A percentile compares a stretch with the other conserved stretches of the same genome.
Evolutionary conservation across 768 basidiomycete species (phyloP).

Genomic region (Leucosporidium creatinivorum): DNA sequence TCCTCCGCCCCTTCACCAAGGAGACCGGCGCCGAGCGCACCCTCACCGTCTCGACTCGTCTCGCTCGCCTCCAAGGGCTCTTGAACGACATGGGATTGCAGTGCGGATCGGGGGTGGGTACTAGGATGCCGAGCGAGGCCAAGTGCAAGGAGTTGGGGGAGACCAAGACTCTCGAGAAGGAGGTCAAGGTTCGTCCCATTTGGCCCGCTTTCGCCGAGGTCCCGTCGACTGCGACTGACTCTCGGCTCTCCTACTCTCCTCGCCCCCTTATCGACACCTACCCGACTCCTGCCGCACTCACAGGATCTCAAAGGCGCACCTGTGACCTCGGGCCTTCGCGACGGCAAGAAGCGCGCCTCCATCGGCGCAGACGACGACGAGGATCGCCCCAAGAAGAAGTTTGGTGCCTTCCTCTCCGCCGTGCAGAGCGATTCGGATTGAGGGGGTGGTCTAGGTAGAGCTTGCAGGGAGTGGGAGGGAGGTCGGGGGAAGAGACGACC

Average conservation of each 20-base stretch:
- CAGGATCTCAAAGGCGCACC: constrained; percentile 4
- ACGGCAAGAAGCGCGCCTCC: constrained; percentile 5
- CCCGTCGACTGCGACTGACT: background rate
- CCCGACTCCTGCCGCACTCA: too few relatives aligned
- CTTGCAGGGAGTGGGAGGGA: too few relatives aligned
- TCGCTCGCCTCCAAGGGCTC: constrained; percentile 5
- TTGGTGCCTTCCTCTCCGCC: constrained; percentile 12
- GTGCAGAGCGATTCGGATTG: constrained; percentile 11
- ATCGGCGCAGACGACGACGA: background rate
- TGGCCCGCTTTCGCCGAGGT: background rate
- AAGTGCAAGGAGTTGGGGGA: constrained; percentile 12
- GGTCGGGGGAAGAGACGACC: too few relatives aligned
- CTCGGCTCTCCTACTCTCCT: background rate
- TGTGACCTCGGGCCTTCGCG: constrained; percentile 3
- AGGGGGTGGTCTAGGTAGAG: background rate
- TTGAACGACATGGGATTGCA: background rate
- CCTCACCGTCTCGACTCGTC: background rate
- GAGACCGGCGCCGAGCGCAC: constrained; percentile 18
- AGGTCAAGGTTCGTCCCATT: constrained; percentile 2
- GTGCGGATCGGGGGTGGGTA: background rate
- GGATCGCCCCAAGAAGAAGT: background rate
- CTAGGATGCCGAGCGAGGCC: background rate
- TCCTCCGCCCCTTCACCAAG: constrained; percentile 6
- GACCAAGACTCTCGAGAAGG: constrained; percentile 1
- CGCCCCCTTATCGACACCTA: too few relatives aligned